A percentile compares a stretch with the other conserved stretches of the same genome.
These are phyloP conservation scores for Rosa chinensis DNA, from an alignment of 306 rosid genomes.

Conservation along the genomic window DNA sequence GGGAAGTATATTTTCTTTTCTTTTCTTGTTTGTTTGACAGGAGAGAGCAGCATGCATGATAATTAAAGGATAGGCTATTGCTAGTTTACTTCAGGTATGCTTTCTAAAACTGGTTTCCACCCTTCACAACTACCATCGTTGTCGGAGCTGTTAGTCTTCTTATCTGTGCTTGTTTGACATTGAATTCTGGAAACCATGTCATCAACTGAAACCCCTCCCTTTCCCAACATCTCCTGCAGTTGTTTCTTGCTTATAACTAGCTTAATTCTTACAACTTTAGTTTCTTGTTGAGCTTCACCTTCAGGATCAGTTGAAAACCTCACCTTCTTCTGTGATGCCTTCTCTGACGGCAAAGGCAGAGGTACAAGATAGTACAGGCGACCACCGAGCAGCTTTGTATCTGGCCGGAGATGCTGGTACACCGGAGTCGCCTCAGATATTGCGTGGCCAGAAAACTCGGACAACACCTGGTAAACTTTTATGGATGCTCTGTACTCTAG, in stretches of 20 bases:
- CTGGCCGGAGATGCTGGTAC: slow-evolving; percentile 50
- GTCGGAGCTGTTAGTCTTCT: slow-evolving; percentile 26
- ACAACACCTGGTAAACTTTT: slow-evolving; percentile 51
- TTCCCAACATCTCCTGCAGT: slow-evolving; percentile 53
- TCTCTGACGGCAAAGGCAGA: slow-evolving; percentile 33
- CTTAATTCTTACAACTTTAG: slow-evolving; percentile 66
- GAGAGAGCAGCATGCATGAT: background rate
- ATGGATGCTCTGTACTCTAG: slow-evolving; percentile 69
- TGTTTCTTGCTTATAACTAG: slow-evolving; percentile 69
- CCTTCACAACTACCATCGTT: slow-evolving; percentile 24
- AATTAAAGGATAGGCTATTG: slow-evolving; percentile 3
- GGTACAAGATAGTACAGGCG: slow-evolving; percentile 61
- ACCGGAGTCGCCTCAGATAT: slow-evolving; percentile 53
- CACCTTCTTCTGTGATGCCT: slow-evolving; percentile 55
- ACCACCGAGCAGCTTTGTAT: slow-evolving; percentile 46
- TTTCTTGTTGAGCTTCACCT: slow-evolving; percentile 40
- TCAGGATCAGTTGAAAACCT: slow-evolving; percentile 56
- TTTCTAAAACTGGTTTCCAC: slow-evolving; percentile 77
- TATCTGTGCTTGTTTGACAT: slow-evolving; percentile 26
- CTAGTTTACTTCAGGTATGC: slow-evolving; percentile 78
- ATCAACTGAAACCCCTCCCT: slow-evolving; percentile 55
- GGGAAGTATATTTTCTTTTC: background rate
- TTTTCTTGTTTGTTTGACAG: background rate
- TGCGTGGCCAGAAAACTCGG: slow-evolving; percentile 63
- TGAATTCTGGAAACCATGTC: slow-evolving; percentile 47